Evolutionary conservation across 352 stramenopile genomes (phyloP).

Genomic region (Pythium dissotocum): DNA sequence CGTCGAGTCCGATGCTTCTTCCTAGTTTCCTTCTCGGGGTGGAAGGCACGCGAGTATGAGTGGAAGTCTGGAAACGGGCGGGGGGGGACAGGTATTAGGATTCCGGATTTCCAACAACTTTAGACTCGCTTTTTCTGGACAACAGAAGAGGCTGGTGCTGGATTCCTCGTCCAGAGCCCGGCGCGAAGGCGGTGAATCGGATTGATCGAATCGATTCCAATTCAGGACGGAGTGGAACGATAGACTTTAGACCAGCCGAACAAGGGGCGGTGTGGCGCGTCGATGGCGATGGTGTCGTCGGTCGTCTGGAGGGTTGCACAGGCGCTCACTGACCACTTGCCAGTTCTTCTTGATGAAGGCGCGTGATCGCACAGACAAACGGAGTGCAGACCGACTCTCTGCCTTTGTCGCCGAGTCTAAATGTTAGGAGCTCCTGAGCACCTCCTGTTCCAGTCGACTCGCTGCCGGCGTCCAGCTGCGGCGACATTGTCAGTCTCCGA

Average conservation of each 20-base stretch:
- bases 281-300: not conserved
- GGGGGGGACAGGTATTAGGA: no score
- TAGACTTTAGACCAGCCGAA: not conserved
- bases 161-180: not conserved
- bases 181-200: no score
- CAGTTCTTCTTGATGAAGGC: slow-evolving; percentile 1
- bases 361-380: slow-evolving; percentile 4
- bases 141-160: not conserved
- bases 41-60: not conserved
- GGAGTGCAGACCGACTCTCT: not conserved
- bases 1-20: not conserved
- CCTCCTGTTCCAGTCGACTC: not conserved
- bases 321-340: not conserved
- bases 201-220: not conserved
- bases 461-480: not conserved
- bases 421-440: not conserved
- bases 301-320: slow-evolving; percentile 1
- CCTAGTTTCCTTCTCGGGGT: not conserved
- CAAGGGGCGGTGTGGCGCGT: not conserved
- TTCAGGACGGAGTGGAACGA: not conserved
- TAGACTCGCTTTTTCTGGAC: not conserved
- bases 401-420: not conserved
- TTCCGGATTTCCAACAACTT: not conserved
- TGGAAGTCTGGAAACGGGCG: not conserved
- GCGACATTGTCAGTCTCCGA: not conserved